A percentile compares a stretch with the other conserved stretches of the same genome.
These are phyloP conservation scores for Euphorbia peplus DNA, from an alignment of 345 rosid genomes.

Conservation along the genomic window DNA sequence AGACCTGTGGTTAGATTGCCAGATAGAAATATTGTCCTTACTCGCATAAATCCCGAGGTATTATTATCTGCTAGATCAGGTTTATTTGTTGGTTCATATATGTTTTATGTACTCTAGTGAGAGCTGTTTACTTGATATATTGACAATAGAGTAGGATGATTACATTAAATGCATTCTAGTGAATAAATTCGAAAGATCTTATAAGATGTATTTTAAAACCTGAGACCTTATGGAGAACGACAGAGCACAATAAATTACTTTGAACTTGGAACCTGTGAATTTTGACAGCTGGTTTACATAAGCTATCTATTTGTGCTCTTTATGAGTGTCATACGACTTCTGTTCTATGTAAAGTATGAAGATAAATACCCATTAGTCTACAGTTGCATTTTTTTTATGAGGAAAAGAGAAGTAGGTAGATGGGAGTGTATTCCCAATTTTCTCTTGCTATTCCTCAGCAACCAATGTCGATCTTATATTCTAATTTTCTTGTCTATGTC, in stretches of 20 bases:
- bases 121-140: not conserved
- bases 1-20: constrained; percentile 89
- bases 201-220: not conserved
- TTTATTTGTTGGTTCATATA: constrained; percentile 11
- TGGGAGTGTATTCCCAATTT: not conserved
- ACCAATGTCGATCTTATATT: not conserved
- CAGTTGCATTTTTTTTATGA: not conserved
- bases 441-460: not conserved
- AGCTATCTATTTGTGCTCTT: not conserved
- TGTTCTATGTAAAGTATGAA: not conserved
- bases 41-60: constrained; percentile 98
- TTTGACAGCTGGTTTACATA: not conserved
- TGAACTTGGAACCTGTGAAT: not conserved
- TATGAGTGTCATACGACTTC: not conserved
- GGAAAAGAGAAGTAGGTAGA: not conserved
- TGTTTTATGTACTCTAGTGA: not conserved
- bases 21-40: constrained; percentile 73
- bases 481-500: not conserved
- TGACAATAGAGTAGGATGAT: not conserved
- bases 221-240: not conserved
- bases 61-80: constrained; percentile 20
- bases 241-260: not conserved
- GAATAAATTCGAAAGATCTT: not conserved
- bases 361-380: not conserved
- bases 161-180: not conserved